Evolutionary conservation across 148 eudicot species (phyloP).

Genomic region (Cornus suecica): DNA sequence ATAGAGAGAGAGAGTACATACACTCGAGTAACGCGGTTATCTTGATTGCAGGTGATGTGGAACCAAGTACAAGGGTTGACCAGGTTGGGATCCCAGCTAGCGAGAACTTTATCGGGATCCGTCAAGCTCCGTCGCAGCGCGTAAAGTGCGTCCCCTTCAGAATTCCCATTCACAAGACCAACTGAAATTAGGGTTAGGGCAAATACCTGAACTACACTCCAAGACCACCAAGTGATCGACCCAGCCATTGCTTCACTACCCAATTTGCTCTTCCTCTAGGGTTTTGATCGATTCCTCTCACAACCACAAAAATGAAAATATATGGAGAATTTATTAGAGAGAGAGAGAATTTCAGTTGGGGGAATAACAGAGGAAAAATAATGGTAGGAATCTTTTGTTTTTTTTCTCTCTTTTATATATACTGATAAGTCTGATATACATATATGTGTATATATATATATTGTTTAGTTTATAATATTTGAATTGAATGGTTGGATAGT

Average conservation of each 20-base stretch:
- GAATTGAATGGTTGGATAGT: not conserved
- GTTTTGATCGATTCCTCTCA: not conserved
- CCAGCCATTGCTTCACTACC: not conserved
- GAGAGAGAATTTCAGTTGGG: conserved; percentile 22
- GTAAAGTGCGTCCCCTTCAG: conserved; percentile 74
- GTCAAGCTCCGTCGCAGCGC: conserved; percentile 65
- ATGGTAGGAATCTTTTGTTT: conserved; percentile 18
- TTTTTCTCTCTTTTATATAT: conserved; percentile 22
- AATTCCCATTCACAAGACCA: conserved; percentile 36
- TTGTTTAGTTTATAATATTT: not conserved
- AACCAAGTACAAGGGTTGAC: conserved; percentile 92
- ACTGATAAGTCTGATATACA: too few relatives aligned
- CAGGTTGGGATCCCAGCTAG: conserved; percentile 85
- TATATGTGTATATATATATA: too few relatives aligned
- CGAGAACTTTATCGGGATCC: conserved; percentile 72
- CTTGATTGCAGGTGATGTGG: conserved; percentile 73
- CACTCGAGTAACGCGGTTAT: conserved; percentile 70
- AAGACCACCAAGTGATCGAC: not conserved
- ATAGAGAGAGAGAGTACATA: conserved; percentile 22
- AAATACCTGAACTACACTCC: not conserved
- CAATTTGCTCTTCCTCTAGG: not conserved
- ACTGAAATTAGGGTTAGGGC: not conserved
- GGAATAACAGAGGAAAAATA: conserved; percentile 6
- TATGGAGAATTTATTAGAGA: not conserved
- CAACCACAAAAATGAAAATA: not conserved